Conservation (phyloP, 139 green algal species). For the Micractinium conductrix region DNA sequence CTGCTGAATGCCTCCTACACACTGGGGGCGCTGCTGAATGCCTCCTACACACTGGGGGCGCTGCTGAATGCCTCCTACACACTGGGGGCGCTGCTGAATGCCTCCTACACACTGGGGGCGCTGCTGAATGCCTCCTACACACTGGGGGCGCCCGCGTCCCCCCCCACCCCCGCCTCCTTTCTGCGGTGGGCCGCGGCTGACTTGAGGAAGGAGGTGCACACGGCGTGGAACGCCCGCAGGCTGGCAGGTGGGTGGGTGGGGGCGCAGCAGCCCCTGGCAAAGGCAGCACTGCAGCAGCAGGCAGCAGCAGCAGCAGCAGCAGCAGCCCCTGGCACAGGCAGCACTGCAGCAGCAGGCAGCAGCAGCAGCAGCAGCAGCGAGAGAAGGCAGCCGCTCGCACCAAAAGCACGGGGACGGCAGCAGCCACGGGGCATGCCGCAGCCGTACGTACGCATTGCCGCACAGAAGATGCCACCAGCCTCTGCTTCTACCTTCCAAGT, state of each 20-base stretch:
- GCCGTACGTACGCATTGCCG: no score
- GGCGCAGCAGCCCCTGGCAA: no score
- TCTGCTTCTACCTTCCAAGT: no score
- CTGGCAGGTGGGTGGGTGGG: slow-evolving; percentile 4
- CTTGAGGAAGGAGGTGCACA: background rate
- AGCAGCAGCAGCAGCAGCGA: no score
- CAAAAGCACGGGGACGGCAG: no score
- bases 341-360: no score
- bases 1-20: slow-evolving; percentile 24
- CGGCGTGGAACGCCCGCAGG: background rate
- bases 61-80: slow-evolving; percentile 24
- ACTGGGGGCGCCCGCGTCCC: background rate
- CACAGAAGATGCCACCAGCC: no score
- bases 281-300: no score
- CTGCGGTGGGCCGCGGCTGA: background rate
- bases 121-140: slow-evolving; percentile 20
- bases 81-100: slow-evolving; percentile 9
- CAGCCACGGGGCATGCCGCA: no score
- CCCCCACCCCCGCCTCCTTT: background rate
- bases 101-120: background rate
- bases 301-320: no score
- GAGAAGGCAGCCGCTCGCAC: no score
- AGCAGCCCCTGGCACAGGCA: no score
- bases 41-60: background rate
- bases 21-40: slow-evolving; percentile 9